Evolutionary conservation across 495 filamentous ascomycete species (phyloP).

Genomic region (Niebla homalea): DNA sequence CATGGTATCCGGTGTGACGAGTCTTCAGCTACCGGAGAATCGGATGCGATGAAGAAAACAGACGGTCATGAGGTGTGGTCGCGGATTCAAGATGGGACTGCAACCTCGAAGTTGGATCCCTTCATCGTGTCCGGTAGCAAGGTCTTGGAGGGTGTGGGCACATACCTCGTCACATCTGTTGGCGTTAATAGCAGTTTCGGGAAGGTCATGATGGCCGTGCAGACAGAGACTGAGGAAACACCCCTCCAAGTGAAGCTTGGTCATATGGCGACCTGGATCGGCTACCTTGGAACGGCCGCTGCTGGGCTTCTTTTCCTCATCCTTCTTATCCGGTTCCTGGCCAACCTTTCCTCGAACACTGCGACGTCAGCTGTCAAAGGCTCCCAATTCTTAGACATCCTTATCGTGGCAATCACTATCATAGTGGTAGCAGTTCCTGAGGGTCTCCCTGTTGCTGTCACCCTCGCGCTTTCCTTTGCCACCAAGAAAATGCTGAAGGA

Average conservation of each 20-base stretch:
- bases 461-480: slow-evolving; percentile 55
- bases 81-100: slow-evolving; percentile 40
- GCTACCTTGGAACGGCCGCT: slow-evolving; percentile 38
- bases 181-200: slow-evolving; percentile 52
- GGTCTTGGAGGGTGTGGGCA: slow-evolving; percentile 52
- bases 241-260: slow-evolving; percentile 53
- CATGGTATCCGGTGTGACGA: slow-evolving; percentile 57
- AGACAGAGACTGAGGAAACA: slow-evolving; percentile 47
- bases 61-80: slow-evolving; percentile 44
- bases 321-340: slow-evolving; percentile 47
- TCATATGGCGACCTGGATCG: slow-evolving; percentile 51
- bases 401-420: slow-evolving; percentile 57
- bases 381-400: slow-evolving; percentile 49
- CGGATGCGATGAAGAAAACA: slow-evolving; percentile 53
- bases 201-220: slow-evolving; percentile 49
- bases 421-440: slow-evolving; percentile 63
- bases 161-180: slow-evolving; percentile 50
- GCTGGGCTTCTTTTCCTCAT: slow-evolving; percentile 52
- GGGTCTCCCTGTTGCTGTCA: slow-evolving; percentile 54
- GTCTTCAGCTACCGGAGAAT: slow-evolving; percentile 57
- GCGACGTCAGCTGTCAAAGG: slow-evolving; percentile 42
- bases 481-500: slow-evolving; percentile 58
- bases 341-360: slow-evolving; percentile 34
- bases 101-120: slow-evolving; percentile 46
- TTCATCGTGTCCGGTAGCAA: slow-evolving; percentile 52